Percentiles rank a stretch among this genome's conserved stretches.
Evolutionary conservation across 2,329 filamentous ascomycete species (phyloP).

Genomic region (Hymenoscyphus fraxineus): DNA sequence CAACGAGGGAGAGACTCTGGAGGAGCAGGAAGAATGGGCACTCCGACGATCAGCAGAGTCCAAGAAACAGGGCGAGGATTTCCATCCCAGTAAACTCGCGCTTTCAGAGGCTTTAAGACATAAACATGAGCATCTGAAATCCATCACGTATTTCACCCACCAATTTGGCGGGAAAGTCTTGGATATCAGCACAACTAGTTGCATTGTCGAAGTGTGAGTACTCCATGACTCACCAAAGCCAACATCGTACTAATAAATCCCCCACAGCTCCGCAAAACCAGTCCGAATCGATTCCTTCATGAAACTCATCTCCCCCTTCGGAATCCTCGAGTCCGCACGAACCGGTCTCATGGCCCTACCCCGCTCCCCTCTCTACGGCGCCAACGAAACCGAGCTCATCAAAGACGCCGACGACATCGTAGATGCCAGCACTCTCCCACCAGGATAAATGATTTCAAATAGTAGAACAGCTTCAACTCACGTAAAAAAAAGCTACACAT

Average conservation of each 20-base stretch:
- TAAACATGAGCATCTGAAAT: conserved; percentile 96
- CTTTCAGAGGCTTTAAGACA: conserved; percentile 86
- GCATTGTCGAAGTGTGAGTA: conserved; percentile 92
- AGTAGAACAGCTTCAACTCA: conserved; percentile 33
- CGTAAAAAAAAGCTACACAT: conserved; percentile 11
- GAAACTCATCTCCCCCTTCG: conserved; percentile 90
- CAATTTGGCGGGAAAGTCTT: conserved; percentile 97
- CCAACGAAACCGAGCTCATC: conserved; percentile 62
- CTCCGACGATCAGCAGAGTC: conserved; percentile 31
- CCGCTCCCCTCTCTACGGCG: conserved; percentile 78
- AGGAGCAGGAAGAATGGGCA: conserved; percentile 40
- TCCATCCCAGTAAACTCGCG: conserved; percentile 84
- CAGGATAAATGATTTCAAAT: conserved; percentile 54
- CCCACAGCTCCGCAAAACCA: conserved; percentile 71
- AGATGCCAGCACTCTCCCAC: conserved; percentile 88
- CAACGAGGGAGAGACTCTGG: conserved; percentile 30
- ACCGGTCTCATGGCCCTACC: conserved; percentile 97
- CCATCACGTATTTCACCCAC: conserved; percentile 93
- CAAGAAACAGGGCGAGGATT: conserved; percentile 50
- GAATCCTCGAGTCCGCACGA: conserved; percentile 91
- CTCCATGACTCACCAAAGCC: not conserved
- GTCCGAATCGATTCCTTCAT: conserved; percentile 94
- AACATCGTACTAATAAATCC: conserved; percentile 14
- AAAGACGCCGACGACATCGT: conserved; percentile 95
- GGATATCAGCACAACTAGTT: conserved; percentile 97